Conservation (phyloP, 75 land plant species). For the Picea sitchensis region DNA sequence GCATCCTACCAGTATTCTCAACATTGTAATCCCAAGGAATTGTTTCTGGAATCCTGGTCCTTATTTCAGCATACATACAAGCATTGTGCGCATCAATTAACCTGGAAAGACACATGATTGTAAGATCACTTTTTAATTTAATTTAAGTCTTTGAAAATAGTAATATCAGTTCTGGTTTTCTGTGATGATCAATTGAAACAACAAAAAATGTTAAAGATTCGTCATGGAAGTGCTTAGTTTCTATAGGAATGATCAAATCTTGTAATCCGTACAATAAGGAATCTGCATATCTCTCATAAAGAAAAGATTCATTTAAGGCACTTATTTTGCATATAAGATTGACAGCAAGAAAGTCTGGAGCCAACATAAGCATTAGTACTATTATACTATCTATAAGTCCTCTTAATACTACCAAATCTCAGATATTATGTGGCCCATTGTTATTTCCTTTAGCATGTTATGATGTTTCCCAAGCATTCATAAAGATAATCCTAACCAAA, state of each 20-base stretch:
- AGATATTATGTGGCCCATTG: too few species aligned
- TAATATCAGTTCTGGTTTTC: background rate
- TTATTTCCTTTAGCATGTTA: too few species aligned
- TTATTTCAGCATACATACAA: conserved; percentile 88
- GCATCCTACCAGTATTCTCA: conserved; percentile 66
- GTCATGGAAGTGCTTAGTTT: too few species aligned
- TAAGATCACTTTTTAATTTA: too few species aligned
- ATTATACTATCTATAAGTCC: background rate
- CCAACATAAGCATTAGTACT: background rate
- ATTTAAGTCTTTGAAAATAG: too few species aligned
- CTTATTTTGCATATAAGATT: background rate
- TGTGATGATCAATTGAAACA: background rate
- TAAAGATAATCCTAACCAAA: too few species aligned
- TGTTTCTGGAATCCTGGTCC: conserved; percentile 89
- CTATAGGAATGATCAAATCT: background rate
- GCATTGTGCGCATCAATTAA: conserved; percentile 69
- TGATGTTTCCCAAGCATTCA: too few species aligned
- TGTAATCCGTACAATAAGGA: background rate
- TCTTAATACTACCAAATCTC: background rate
- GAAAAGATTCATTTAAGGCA: background rate
- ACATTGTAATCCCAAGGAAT: conserved; percentile 78
- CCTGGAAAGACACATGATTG: conserved; percentile 26
- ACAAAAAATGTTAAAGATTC: background rate
- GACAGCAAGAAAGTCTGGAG: background rate
- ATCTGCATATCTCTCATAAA: background rate